Evolutionary conservation across 139 green algal species (phyloP).

Genomic region (Chlorella sp.): DNA sequence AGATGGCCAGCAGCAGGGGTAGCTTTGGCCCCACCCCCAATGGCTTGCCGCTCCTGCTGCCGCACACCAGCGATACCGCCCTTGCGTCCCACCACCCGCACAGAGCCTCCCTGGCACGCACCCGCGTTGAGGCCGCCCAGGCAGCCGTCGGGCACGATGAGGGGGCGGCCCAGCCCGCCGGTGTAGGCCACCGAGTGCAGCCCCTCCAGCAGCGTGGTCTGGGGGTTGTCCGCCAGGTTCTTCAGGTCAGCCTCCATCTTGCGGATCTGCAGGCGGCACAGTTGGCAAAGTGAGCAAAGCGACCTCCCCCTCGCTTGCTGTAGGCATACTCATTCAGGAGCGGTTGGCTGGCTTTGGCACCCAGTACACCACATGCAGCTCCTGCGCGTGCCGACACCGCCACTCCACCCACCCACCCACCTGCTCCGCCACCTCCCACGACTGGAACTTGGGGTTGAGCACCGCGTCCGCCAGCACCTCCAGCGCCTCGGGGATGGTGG

Average conservation of each 20-base stretch:
- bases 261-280: conserved; percentile 27
- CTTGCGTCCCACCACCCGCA: too few species aligned
- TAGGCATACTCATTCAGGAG: too few species aligned
- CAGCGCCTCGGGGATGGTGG: conserved; percentile 77
- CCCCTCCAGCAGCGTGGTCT: conserved; percentile 72
- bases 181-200: conserved; percentile 75
- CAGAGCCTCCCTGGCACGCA: neutral
- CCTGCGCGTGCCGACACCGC: neutral
- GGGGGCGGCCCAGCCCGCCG: conserved; percentile 82
- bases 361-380: neutral
- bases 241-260: conserved; percentile 75
- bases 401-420: conserved; percentile 6
- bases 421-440: conserved; percentile 76
- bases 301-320: too few species aligned
- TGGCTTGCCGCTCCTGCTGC: too few species aligned
- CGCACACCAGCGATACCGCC: too few species aligned
- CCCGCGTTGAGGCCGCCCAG: conserved; percentile 37
- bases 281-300: neutral
- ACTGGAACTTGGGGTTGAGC: conserved; percentile 84
- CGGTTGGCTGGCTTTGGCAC: neutral
- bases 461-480: conserved; percentile 93
- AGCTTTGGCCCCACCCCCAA: neutral
- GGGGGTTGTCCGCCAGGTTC: conserved; percentile 67
- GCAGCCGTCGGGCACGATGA: conserved; percentile 69
- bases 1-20: neutral